Conservation (phyloP, 352 stramenopile genomes). For the Pythium chondricola region DNA sequence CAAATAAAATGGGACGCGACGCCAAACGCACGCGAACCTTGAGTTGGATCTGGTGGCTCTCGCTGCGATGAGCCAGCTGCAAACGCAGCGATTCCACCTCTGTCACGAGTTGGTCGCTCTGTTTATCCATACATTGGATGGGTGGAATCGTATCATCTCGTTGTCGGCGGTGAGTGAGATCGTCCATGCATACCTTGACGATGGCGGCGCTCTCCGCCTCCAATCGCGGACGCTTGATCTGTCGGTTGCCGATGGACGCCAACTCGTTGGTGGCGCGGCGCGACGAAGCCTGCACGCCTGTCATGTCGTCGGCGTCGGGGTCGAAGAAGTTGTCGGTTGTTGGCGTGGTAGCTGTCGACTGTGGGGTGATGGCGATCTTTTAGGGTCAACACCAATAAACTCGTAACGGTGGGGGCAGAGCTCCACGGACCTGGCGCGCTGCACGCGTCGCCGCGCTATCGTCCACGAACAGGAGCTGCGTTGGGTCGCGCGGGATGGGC, state of each 20-base stretch:
- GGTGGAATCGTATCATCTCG: too few relatives aligned
- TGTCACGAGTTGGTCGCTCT: slow-evolving; percentile 47
- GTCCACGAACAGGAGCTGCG: slow-evolving; percentile 51
- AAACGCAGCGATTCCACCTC: slow-evolving; percentile 48
- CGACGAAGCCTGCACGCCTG: neutral
- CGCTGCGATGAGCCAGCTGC: slow-evolving; percentile 41
- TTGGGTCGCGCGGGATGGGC: slow-evolving; percentile 54
- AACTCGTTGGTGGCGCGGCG: too few relatives aligned
- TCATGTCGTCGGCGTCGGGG: slow-evolving; percentile 26
- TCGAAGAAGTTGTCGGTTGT: slow-evolving; percentile 29
- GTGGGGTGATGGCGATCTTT: neutral
- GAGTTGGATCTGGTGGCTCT: slow-evolving; percentile 58
- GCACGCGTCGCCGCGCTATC: slow-evolving; percentile 7
- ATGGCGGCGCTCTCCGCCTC: slow-evolving; percentile 52
- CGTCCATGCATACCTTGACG: slow-evolving; percentile 33
- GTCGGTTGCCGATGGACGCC: neutral
- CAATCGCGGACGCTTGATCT: slow-evolving; percentile 40
- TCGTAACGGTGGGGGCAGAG: neutral
- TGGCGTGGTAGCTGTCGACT: neutral
- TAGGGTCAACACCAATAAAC: neutral
- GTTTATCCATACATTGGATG: neutral
- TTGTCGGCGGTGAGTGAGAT: too few relatives aligned
- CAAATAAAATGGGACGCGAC: too few relatives aligned
- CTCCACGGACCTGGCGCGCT: slow-evolving; percentile 4
- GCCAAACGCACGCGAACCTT: slow-evolving; percentile 29